Base-by-base conservation (phyloP, 192 early-diverging fungal genomes). In the Backusella macrospora region DNA sequence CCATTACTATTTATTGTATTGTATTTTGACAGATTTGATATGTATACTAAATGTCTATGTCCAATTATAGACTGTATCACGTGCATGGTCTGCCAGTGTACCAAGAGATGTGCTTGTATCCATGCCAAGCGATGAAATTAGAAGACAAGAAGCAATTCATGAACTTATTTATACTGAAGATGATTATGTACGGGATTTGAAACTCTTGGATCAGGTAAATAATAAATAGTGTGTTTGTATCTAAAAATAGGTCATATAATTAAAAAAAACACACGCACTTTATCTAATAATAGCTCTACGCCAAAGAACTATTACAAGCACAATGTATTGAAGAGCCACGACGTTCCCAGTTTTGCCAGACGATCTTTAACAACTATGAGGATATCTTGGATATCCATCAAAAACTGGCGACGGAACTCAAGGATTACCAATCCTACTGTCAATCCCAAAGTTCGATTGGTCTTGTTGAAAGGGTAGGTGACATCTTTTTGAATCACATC, bases 111-210 rank as follows among this genome's bases (percentile, higher is more conserved):
- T 97, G 5, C 76, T 92, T 13, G 87, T 90, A 44, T 85, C 86
- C 9, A 88, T 91, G 12, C 79, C 85, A 71, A 84, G 86, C 71
- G 79, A 89, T 55, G 95, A 96, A 55, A 87, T 93, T 6, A 90
- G 92, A 75, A 83, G 97, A 55, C 97, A 99, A 73, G 97, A 99
- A 81, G 91, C 96, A 7, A 97, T 99, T 59, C 93, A 91, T 78
- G 97, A 99, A 76, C 89, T 97, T 6, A 86, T 96, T 37, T 85
- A 90, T 66, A 98, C 97, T 0, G 97, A 99, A 82, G 85, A 86
- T n/a, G 96, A 98, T 79, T 99, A 97, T 78, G 89, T 96, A 12
- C 84, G 88, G 18, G 97, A 99, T 86, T 86, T 99, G 47, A 87
- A 93, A 44, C 86, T 93, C 55, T 85, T 96, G 37, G 89, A 94